Base-by-base conservation (phyloP, 768 basidiomycete genomes). In the Cyclocybe cylindracea region DNA sequence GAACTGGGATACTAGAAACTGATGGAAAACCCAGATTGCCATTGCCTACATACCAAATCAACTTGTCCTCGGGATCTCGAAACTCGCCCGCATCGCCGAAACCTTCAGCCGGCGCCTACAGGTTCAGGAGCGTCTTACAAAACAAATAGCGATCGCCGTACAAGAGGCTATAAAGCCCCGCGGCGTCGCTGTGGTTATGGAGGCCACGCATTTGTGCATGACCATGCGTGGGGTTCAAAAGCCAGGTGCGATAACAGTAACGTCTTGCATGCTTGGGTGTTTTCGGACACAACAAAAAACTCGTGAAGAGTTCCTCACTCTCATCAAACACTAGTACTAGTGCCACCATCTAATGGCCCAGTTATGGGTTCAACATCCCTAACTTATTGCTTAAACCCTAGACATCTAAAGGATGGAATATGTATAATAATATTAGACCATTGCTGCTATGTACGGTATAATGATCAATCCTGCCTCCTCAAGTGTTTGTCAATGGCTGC, bases 211-310 rank as follows among this genome's bases (percentile, higher is more conserved):
- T 71, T 81, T 98, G 70, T 98, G 96, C 66, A 99, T 99, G 97
- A 94, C 96, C 3, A 98, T 98, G 96, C 89, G 97, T 56, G 97
- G 97, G 48, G 97, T 99, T 7, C 97, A 99, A 73, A 99, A 99
- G 72, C 96, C 96, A 2, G 97, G 97, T 19, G 81, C 96, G 6
- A 84, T 90, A 18, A 99, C 97, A 0, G 89, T 94, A 40, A 99
- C 97, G 5, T 94, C 91, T 5, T 96, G 94, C 61, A 99, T 99
- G 97, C 77, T 98, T 46, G 97, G 97, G 11, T 97, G 94, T 67
- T 99, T 99, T 83, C 84, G 97, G 53, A 89, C 91, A n/a, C 91
- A 95, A 60, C 95, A 98, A 70, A 98, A 99, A 76, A 99, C 96
- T 33, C 83, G 97, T 31, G 95, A 97, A 72, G 97, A 98, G 69